These are phyloP conservation scores for Wickerhamomyces xylosicus DNA, from an alignment of 805 yeast species.

Conservation along the genomic window DNA sequence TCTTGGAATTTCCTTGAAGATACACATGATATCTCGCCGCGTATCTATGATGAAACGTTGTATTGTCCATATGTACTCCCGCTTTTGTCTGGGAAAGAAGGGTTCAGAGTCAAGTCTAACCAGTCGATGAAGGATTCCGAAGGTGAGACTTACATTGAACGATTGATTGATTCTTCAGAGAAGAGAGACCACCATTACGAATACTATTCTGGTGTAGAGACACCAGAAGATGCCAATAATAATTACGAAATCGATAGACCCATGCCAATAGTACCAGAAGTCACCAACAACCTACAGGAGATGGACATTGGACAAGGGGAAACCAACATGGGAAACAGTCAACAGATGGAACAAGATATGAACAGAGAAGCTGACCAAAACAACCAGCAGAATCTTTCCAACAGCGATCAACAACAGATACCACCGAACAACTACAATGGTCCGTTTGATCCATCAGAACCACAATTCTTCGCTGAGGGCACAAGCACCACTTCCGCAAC, in stretches of 20 bases:
- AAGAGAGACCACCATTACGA: constrained; percentile 88
- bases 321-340: too few species aligned
- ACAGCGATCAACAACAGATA: not conserved
- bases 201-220: constrained; percentile 69
- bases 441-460: constrained; percentile 87
- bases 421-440: constrained; percentile 21
- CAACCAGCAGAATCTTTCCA: too few species aligned
- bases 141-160: constrained; percentile 51
- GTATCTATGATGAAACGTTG: constrained; percentile 86
- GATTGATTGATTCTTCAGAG: constrained; percentile 69
- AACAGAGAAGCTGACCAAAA: too few species aligned
- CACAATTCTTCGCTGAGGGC: constrained; percentile 68
- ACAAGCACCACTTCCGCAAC: constrained; percentile 9
- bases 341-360: too few species aligned
- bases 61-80: constrained; percentile 88
- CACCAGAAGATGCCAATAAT: constrained; percentile 43
- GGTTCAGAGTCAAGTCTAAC: constrained; percentile 67
- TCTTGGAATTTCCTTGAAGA: constrained; percentile 55
- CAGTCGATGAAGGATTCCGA: constrained; percentile 27
- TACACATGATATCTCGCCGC: constrained; percentile 75
- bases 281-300: too few species aligned
- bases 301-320: too few species aligned
- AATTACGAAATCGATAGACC: constrained; percentile 26
- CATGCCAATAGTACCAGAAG: too few species aligned
- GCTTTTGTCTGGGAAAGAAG: constrained; percentile 44